These are phyloP conservation scores for Suhomyces vadensis DNA, from an alignment of 805 yeast species.

Conservation along the genomic window DNA sequence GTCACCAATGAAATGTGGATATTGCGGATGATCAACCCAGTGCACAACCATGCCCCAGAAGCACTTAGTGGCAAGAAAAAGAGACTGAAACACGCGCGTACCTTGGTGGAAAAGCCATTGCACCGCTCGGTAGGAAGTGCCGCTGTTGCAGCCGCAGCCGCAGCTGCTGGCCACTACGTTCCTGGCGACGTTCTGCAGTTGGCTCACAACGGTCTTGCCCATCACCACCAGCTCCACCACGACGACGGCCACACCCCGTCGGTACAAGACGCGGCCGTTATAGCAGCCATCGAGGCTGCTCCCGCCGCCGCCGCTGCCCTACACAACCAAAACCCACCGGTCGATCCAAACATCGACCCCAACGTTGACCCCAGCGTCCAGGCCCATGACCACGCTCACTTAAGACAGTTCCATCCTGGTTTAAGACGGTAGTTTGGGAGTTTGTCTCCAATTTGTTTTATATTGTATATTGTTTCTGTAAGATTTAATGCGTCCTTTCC, in stretches of 20 bases:
- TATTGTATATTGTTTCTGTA: slow-evolving; percentile 7
- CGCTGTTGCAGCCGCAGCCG: slow-evolving; percentile 28
- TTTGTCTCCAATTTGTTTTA: slow-evolving; percentile 4
- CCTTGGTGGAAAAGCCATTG: slow-evolving; percentile 47
- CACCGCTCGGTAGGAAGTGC: slow-evolving; percentile 18
- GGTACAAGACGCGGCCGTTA: slow-evolving; percentile 44
- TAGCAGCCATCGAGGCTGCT: slow-evolving; percentile 43
- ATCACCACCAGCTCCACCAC: slow-evolving; percentile 26
- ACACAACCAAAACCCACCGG: slow-evolving; percentile 31
- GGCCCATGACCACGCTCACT: slow-evolving; percentile 41
- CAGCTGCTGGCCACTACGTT: slow-evolving; percentile 26
- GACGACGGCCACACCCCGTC: slow-evolving; percentile 30
- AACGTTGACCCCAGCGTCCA: slow-evolving; percentile 46
- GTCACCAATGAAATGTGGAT: slow-evolving; percentile 42
- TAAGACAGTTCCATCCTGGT: slow-evolving; percentile 7
- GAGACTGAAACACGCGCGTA: slow-evolving; percentile 39
- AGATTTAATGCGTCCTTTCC: not conserved
- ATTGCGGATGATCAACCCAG: slow-evolving; percentile 47
- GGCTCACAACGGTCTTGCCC: slow-evolving; percentile 22
- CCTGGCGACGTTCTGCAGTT: slow-evolving; percentile 25
- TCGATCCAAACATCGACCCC: slow-evolving; percentile 47
- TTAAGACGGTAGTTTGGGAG: slow-evolving; percentile 11
- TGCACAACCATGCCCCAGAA: slow-evolving; percentile 47
- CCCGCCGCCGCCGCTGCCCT: slow-evolving; percentile 31
- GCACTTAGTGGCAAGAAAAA: slow-evolving; percentile 37